Evolutionary conservation across 768 basidiomycete species (phyloP).

Genomic region (Amanita subjunquillea): DNA sequence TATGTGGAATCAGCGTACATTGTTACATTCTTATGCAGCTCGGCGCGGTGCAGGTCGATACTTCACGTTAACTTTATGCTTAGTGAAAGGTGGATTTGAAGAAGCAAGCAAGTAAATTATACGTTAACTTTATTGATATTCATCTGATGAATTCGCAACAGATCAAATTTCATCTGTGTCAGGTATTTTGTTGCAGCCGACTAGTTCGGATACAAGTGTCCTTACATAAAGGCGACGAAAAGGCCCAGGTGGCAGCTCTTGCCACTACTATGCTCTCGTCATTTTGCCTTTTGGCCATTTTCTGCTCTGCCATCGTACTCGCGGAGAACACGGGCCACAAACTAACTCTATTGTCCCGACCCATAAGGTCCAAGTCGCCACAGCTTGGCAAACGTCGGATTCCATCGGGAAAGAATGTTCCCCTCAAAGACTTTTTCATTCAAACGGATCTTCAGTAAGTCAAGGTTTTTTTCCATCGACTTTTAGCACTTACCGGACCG

Average conservation of each 20-base stretch:
- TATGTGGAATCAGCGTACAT: no score
- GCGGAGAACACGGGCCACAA: slow-evolving; percentile 18
- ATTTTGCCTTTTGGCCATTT: neutral
- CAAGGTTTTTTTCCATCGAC: neutral
- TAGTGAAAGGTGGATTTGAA: no score
- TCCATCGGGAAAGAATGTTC: slow-evolving; percentile 29
- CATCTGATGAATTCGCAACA: no score
- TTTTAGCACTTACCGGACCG: neutral
- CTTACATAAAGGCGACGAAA: no score
- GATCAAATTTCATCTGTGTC: no score
- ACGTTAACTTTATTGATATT: no score
- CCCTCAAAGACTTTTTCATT: slow-evolving; percentile 41
- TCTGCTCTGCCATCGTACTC: neutral
- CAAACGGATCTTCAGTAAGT: slow-evolving; percentile 48
- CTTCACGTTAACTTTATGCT: no score
- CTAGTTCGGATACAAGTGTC: no score
- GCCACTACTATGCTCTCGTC: neutral
- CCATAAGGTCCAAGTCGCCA: slow-evolving; percentile 10
- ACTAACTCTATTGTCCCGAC: slow-evolving; percentile 20
- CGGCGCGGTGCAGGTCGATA: no score
- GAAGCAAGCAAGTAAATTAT: no score
- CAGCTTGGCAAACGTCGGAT: slow-evolving; percentile 20
- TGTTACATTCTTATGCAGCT: no score
- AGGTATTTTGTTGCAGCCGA: no score
- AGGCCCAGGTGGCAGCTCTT: neutral